A percentile compares a stretch with the other conserved stretches of the same genome.
phyloP scores from a whole-genome alignment of 2,329 filamentous ascomycete genomes.

The Drechslera avenae region DNA sequence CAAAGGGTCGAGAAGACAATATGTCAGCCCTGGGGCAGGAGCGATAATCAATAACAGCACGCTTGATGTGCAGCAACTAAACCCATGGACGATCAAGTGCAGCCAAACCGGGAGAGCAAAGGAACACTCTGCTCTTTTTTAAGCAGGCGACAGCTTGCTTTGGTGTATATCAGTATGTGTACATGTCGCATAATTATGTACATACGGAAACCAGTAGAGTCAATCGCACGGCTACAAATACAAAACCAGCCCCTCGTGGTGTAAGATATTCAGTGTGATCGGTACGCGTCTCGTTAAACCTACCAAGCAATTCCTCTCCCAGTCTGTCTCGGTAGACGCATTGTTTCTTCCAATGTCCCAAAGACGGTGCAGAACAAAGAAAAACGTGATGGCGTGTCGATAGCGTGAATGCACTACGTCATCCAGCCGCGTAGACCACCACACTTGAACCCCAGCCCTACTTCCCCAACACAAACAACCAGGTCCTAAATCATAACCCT shows the following conservation, averaged over 20 bases:
- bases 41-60: slow-evolving; percentile 16
- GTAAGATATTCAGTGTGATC: too few relatives aligned
- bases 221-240: background rate
- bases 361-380: background rate
- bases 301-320: too few relatives aligned
- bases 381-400: slow-evolving; percentile 22
- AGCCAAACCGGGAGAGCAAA: background rate
- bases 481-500: background rate
- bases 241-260: background rate
- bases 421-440: slow-evolving; percentile 11
- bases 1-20: slow-evolving; percentile 19
- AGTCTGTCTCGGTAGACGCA: too few relatives aligned
- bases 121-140: too few relatives aligned
- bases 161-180: background rate
- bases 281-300: too few relatives aligned
- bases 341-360: too few relatives aligned
- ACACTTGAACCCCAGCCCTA: background rate
- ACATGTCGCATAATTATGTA: slow-evolving; percentile 8
- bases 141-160: too few relatives aligned
- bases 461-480: background rate
- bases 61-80: background rate
- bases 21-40: slow-evolving; percentile 16
- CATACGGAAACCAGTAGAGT: background rate
- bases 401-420: slow-evolving; percentile 27
- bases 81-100: background rate